phyloP scores from a whole-genome alignment of 2,329 filamentous ascomycete genomes.

The Pleurostoma richardsiae region DNA sequence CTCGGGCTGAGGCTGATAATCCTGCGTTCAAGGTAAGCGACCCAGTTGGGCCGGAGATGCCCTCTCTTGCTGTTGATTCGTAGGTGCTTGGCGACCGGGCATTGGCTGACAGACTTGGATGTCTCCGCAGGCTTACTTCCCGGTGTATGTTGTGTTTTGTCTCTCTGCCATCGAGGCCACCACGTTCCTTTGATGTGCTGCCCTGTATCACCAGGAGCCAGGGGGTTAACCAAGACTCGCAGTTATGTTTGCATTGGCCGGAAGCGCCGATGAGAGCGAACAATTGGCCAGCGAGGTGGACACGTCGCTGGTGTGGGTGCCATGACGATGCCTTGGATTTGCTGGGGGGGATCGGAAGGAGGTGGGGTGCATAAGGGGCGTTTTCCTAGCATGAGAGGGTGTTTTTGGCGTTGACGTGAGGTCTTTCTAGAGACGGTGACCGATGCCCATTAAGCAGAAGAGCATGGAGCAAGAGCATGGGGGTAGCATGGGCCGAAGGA shows the following conservation, averaged over 20 bases:
- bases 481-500: too few relatives aligned
- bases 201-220: too few relatives aligned
- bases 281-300: too few relatives aligned
- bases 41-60: slow-evolving; percentile 1
- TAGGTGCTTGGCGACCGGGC: slow-evolving; percentile 3
- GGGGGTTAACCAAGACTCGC: not conserved
- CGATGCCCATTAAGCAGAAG: too few relatives aligned
- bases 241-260: slow-evolving; percentile 60
- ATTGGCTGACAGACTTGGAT: not conserved
- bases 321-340: too few relatives aligned
- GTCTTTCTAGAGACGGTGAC: too few relatives aligned
- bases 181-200: too few relatives aligned
- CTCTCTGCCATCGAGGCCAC: too few relatives aligned
- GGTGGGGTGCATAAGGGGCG: not conserved
- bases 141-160: slow-evolving; percentile 39
- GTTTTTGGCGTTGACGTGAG: not conserved
- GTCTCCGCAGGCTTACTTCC: slow-evolving; percentile 50
- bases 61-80: not conserved
- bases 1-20: slow-evolving; percentile 47
- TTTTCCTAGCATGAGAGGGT: not conserved
- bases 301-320: too few relatives aligned
- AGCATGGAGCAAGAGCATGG: too few relatives aligned
- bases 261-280: slow-evolving; percentile 36
- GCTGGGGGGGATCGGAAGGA: not conserved
- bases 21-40: slow-evolving; percentile 48